Conservation (phyloP, 2,329 filamentous ascomycete genomes). For the Trichoderma semiorbis region DNA sequence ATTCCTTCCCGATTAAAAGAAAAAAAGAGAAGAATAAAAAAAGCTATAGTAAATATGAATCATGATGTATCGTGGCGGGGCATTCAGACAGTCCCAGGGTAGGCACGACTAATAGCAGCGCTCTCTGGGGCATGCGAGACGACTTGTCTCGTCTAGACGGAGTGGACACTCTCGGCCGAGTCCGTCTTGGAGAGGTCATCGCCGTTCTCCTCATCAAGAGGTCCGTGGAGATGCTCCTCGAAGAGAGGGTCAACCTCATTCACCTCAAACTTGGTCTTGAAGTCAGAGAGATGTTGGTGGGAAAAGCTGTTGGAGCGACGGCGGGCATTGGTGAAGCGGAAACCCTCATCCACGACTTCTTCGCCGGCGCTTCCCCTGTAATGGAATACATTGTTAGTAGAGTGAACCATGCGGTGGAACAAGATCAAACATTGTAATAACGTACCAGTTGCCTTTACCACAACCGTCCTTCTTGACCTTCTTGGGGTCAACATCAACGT, state of each 20-base stretch:
- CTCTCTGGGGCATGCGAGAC: constrained; percentile 13
- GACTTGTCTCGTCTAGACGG: constrained; percentile 35
- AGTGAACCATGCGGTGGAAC: not conserved
- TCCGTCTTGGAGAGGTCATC: constrained; percentile 56
- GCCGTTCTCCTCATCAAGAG: constrained; percentile 52
- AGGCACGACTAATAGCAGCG: constrained; percentile 23
- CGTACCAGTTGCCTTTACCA: constrained; percentile 92
- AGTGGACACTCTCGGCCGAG: constrained; percentile 58
- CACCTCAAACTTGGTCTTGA: constrained; percentile 96
- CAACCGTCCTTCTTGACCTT: constrained; percentile 96
- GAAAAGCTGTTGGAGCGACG: constrained; percentile 88
- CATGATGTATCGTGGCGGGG: constrained; percentile 16
- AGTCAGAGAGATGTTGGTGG: constrained; percentile 65
- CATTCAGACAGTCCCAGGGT: constrained; percentile 6
- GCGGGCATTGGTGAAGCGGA: constrained; percentile 79
- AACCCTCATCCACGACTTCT: constrained; percentile 79
- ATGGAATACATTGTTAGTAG: not conserved
- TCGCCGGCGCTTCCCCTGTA: constrained; percentile 77
- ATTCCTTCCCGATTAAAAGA: not conserved
- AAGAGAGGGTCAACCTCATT: constrained; percentile 88
- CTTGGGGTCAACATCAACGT: constrained; percentile 77
- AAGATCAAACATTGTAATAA: not conserved
- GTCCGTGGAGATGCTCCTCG: constrained; percentile 78
- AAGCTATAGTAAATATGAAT: constrained; percentile 19
- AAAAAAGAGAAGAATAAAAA: not conserved